A percentile compares a stretch with the other conserved stretches of the same genome.
These are phyloP conservation scores for Aegilops speltoides DNA, from an alignment of 176 grass and related monocot genomes.

Conservation along the genomic window DNA sequence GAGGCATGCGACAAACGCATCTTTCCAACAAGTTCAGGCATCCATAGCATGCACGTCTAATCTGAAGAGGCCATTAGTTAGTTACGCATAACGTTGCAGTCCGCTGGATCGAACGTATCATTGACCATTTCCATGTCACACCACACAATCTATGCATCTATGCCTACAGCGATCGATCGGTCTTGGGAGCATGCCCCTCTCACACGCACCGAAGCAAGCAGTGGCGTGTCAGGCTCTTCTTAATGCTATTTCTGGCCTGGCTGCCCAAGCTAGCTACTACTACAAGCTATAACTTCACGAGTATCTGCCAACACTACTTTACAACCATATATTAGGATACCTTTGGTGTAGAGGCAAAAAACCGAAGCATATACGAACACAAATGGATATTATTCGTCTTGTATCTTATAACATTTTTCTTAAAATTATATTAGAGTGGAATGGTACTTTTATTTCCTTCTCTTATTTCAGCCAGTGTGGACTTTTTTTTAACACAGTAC, in stretches of 20 bases:
- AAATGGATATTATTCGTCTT: no score
- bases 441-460: no score
- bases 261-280: neutral
- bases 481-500: no score
- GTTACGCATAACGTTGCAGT: neutral
- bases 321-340: no score
- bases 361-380: no score
- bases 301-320: neutral
- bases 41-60: neutral
- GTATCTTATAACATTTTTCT: no score
- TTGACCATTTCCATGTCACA: no score
- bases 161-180: neutral
- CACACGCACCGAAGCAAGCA: constrained; percentile 27
- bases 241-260: neutral
- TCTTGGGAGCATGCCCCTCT: constrained; percentile 25
- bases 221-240: constrained; percentile 36
- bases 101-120: no score
- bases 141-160: constrained; percentile 1
- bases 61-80: neutral
- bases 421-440: no score
- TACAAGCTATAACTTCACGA: neutral
- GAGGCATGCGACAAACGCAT: neutral
- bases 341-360: no score
- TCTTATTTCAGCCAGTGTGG: no score
- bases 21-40: neutral